A percentile compares a stretch with the other conserved stretches of the same genome.
phyloP scores from a whole-genome alignment of 106 monocot genomes.

The Platanthera zijinensis region DNA sequence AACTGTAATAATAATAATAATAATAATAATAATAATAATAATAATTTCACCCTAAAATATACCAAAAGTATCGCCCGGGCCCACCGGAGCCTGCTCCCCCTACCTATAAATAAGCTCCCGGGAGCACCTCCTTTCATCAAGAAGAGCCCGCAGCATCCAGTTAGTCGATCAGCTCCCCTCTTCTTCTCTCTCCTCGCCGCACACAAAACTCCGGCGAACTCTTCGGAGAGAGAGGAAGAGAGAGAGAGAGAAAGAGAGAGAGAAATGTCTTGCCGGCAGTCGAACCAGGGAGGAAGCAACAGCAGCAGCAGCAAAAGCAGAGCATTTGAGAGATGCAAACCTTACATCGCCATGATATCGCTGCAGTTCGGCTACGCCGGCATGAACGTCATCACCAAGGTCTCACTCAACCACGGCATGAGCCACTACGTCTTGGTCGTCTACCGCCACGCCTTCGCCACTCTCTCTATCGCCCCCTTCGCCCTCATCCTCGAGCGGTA shows the following conservation, averaged over 20 bases:
- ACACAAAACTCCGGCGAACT: too few species aligned
- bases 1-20: too few species aligned
- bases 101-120: background rate
- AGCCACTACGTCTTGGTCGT: conserved; percentile 78
- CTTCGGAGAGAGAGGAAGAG: background rate
- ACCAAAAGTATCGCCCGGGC: background rate
- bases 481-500: conserved; percentile 64
- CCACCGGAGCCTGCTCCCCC: background rate
- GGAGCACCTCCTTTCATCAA: background rate
- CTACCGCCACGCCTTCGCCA: conserved; percentile 81
- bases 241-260: background rate
- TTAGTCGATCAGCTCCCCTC: too few species aligned
- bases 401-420: conserved; percentile 67
- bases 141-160: background rate
- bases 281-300: background rate
- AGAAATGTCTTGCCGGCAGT: background rate
- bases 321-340: conserved; percentile 27
- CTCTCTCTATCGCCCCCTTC: conserved; percentile 66
- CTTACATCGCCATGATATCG: conserved; percentile 50
- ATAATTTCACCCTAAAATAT: too few species aligned
- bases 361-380: conserved; percentile 80
- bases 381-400: conserved; percentile 75
- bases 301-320: background rate
- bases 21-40: too few species aligned
- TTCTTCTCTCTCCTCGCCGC: too few species aligned